Percentiles rank a stretch among this genome's conserved stretches.
phyloP scores from a whole-genome alignment of 495 filamentous ascomycete species.

The Staphylotrichum tortipilum region DNA sequence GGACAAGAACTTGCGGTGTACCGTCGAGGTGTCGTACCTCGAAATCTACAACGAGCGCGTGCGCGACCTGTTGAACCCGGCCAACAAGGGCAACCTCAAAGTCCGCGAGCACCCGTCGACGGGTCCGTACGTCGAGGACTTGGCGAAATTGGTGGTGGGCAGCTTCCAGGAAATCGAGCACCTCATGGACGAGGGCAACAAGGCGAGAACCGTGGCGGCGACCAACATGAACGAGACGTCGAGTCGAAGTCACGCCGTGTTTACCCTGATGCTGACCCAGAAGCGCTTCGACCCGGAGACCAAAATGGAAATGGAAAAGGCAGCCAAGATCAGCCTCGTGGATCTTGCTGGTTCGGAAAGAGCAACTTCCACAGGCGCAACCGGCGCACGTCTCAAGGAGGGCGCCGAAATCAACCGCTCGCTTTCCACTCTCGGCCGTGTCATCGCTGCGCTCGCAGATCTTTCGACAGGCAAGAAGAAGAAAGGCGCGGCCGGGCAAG shows the following conservation, averaged over 20 bases:
- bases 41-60: conserved; percentile 99
- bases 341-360: conserved; percentile 97
- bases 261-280: conserved; percentile 91
- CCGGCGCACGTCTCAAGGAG: conserved; percentile 92
- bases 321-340: conserved; percentile 94
- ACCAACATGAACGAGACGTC: conserved; percentile 99
- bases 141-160: conserved; percentile 95
- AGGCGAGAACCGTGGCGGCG: conserved; percentile 93
- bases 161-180: conserved; percentile 94
- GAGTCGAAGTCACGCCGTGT: conserved; percentile 95
- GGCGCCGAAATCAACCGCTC: conserved; percentile 98
- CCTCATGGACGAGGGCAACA: conserved; percentile 98
- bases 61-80: conserved; percentile 89
- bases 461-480: conserved; percentile 81
- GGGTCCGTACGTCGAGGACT: conserved; percentile 94
- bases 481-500: conserved; percentile 55
- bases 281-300: conserved; percentile 90
- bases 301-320: conserved; percentile 93
- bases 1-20: conserved; percentile 74
- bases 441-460: conserved; percentile 94
- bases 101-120: conserved; percentile 97
- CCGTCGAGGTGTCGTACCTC: conserved; percentile 96
- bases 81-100: conserved; percentile 92
- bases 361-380: conserved; percentile 91
- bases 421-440: conserved; percentile 90